Evolutionary conservation across 1,284 basidiomycete species (phyloP).

Genomic region (Cystobasidium sp.): DNA sequence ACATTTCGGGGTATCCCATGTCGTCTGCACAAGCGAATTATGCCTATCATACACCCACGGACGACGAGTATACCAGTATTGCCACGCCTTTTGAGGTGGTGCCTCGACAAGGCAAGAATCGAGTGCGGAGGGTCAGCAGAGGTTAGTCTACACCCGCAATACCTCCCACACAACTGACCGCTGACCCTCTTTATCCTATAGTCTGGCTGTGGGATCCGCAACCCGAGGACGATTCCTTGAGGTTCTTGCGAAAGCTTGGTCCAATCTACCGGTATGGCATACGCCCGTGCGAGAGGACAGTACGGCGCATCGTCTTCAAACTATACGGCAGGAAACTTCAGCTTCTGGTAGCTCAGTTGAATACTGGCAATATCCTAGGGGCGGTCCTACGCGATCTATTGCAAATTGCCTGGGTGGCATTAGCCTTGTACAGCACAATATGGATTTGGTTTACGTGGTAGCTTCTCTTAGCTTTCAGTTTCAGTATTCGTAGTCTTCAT

Average conservation of each 20-base stretch:
- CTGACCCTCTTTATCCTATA: neutral
- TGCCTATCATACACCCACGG: conserved; percentile 41
- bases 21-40: conserved; percentile 32
- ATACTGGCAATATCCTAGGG: conserved; percentile 34
- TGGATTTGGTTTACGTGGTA: conserved; percentile 38
- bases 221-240: conserved; percentile 36
- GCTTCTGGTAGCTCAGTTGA: conserved; percentile 18
- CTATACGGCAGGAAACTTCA: conserved; percentile 21
- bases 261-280: conserved; percentile 32
- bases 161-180: no score
- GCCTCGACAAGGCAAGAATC: conserved; percentile 38
- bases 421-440: conserved; percentile 19
- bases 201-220: conserved; percentile 44
- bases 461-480: neutral
- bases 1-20: conserved; percentile 27
- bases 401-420: conserved; percentile 35
- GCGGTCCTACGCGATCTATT: conserved; percentile 22
- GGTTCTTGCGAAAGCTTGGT: conserved; percentile 31
- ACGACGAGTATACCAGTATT: conserved; percentile 32
- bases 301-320: conserved; percentile 37
- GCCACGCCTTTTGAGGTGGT: conserved; percentile 35
- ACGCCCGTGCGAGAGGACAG: conserved; percentile 23
- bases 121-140: conserved; percentile 37
- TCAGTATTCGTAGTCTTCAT: neutral
- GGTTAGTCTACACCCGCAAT: conserved; percentile 15